Percentiles rank a stretch among this genome's conserved stretches.
These are phyloP conservation scores for Colletotrichum sp. DNA, from an alignment of 2,329 filamentous ascomycete genomes.

Conservation along the genomic window DNA sequence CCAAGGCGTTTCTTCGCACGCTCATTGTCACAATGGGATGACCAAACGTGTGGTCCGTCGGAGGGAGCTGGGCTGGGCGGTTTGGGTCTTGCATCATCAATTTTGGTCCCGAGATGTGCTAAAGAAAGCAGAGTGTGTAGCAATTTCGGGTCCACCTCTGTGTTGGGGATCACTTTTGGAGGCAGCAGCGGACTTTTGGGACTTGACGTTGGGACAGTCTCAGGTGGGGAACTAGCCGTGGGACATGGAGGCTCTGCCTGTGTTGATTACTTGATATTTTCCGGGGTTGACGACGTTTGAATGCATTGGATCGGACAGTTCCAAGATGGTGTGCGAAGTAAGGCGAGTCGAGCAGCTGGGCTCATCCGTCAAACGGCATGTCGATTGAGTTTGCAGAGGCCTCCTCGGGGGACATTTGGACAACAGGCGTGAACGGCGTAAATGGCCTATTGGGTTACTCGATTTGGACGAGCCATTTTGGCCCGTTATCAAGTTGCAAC, in stretches of 20 bases:
- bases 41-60: not conserved
- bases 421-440: not conserved
- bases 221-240: slow-evolving; percentile 1
- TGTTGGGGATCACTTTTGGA: not conserved
- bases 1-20: not conserved
- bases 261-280: not conserved
- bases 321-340: too few relatives aligned
- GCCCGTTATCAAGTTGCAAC: not conserved
- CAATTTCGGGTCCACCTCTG: not conserved
- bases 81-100: not conserved
- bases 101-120: not conserved
- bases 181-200: not conserved
- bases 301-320: not conserved
- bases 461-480: slow-evolving; percentile 2
- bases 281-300: not conserved
- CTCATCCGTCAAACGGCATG: not conserved
- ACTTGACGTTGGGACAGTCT: slow-evolving; percentile 16
- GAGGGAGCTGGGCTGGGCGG: not conserved
- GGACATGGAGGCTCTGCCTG: slow-evolving; percentile 9
- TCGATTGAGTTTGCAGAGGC: not conserved
- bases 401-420: not conserved
- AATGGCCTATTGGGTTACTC: not conserved
- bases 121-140: not conserved
- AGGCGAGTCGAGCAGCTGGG: not conserved
- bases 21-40: not conserved